Base-by-base conservation (phyloP, 805 yeast species). In the Nakazawaea populi region DNA sequence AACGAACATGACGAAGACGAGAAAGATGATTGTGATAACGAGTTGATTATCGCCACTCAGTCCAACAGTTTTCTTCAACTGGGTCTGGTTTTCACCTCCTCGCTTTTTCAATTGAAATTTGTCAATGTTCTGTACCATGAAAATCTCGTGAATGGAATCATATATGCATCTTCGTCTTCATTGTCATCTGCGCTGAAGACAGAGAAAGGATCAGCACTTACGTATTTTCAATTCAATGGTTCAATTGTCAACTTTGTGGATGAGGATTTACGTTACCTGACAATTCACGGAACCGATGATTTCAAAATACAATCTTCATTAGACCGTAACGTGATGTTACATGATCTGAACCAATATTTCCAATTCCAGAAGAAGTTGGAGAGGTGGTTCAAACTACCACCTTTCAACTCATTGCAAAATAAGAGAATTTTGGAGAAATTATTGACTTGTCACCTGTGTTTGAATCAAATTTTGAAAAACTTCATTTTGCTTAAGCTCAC, bases 321-420 rank as follows among this genome's bases (percentile, higher is more conserved):
- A 12, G 43, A 48, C 32, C 30, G 37, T 14, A 35, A 40, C 8
- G 14, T 41, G 18, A 28, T 65, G 4, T 61, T 64, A 31, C 65
- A 64, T 48, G 60, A 59, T 39, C 54, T 59, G 14, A 53, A 63
- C 29, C 46, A 53, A 39, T 56, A 57, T 49, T 59, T 62, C 46
- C 63, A 63, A 12, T 58, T 61, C 41, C 61, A 58, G 40, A 65
- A 64, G 49, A 52, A 62, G 9, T 52, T 68, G 27, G 57, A 66
- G 3, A 66, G 62, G 51, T 68, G 72, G 72, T 67, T 65, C 57
- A 66, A 60, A 12, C 54, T 68, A 14, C 70, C 71, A 0, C 72
- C 72, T 4, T 65, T 68, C 51, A 65, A 65, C 51, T 65, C 66
- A 44, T 63, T 60, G 44, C 56, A 58, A 30, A 55, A 55, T n/a